Base-by-base conservation (phyloP, 2,329 filamentous ascomycete genomes). In the Phyllosticta ampelicida region DNA sequence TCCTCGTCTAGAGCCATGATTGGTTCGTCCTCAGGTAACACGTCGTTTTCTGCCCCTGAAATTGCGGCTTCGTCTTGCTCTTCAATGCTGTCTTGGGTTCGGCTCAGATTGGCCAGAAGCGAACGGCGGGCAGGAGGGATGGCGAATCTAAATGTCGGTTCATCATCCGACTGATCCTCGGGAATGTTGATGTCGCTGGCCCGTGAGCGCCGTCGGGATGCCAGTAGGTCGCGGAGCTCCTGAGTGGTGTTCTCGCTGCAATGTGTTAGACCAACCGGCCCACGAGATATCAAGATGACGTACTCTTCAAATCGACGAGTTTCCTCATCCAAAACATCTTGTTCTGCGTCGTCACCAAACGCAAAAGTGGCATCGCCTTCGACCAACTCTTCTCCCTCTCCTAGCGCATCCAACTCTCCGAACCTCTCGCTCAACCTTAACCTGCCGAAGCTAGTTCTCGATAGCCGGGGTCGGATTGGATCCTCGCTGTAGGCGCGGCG, bases 381-480 rank as follows among this genome's bases (percentile, higher is more conserved):
- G 36, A 29, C 62, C 61, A 51, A 61, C 61, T 51, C 48, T 52
- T 70, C 69, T 4, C 65, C 67, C 16, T 70, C 68, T 9, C 66
- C 69, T 2, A 73, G 60, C 29, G 72, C 71, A 18, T 73, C 76
- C 52, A 75, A 61, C 57, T 78, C 77, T 1, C 70, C 77, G 62
- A 81, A 81, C 58, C 75, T 71, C 60, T 80, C 79, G 63, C 78
- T 81, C 53, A 79, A 65, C 19, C 74, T 67, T 20, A 70, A 65
- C 54, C 67, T 71, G 11, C 70, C 72, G 55, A 73, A 71, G 36
- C 36, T 44, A 5, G 36, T 44, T n/a, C 36, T 16, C 60, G 78
- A 75, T 60, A 75, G 73, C 60, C 18, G 73, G 72, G 60, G 77
- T 70, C 52, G 73, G 11, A 68, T 64, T 6, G 69, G 71, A 53